Conservation (phyloP, 129 eudicot species). For the Chrysanthemum lavandulifolium region DNA sequence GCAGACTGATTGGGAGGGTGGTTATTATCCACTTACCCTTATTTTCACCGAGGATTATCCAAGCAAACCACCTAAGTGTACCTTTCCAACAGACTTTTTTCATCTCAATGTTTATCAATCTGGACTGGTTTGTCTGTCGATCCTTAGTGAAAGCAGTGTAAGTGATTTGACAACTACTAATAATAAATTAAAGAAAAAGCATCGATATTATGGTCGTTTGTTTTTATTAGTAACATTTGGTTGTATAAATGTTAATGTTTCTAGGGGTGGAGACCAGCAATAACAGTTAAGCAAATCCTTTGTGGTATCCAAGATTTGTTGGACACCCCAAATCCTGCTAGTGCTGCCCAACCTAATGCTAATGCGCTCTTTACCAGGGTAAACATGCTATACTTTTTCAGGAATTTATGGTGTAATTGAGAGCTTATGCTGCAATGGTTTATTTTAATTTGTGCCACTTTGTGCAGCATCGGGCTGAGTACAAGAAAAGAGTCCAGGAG, state of each 20-base stretch:
- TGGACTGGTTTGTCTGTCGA: constrained; percentile 70
- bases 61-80: constrained; percentile 71
- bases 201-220: background rate
- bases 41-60: constrained; percentile 55
- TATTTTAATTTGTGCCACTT: background rate
- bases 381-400: background rate
- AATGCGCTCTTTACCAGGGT: constrained; percentile 61
- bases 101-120: constrained; percentile 75
- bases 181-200: background rate
- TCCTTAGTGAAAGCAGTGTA: constrained; percentile 58
- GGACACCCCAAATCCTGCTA: constrained; percentile 69
- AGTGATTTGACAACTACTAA: constrained; percentile 19
- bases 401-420: background rate
- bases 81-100: constrained; percentile 56
- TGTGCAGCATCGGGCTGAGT: constrained; percentile 52
- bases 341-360: constrained; percentile 67
- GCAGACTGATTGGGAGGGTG: constrained; percentile 75
- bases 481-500: constrained; percentile 59
- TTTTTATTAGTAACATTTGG: background rate
- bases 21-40: constrained; percentile 51
- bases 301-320: constrained; percentile 75
- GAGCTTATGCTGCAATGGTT: background rate
- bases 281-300: constrained; percentile 74
- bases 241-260: background rate
- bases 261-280: constrained; percentile 84